These are phyloP conservation scores for Saccharomyces hybrid DNA, from an alignment of 1,139 yeast genomes.

Conservation along the genomic window DNA sequence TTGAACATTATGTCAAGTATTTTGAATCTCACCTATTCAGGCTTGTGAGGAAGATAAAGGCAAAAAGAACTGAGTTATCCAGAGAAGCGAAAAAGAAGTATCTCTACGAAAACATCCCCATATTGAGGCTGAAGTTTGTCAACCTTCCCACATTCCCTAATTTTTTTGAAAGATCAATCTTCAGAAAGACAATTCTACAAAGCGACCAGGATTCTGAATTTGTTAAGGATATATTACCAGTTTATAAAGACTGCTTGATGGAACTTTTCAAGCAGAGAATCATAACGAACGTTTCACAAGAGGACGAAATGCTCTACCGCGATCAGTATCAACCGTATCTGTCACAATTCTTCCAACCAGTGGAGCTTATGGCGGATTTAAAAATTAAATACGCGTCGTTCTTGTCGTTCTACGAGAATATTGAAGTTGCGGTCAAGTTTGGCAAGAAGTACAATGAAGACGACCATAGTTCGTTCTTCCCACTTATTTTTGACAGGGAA, in stretches of 20 bases:
- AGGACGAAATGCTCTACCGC: neutral
- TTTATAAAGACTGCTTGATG: neutral
- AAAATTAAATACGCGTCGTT: neutral
- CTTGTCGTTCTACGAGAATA: neutral
- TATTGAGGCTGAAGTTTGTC: neutral
- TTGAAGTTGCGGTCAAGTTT: neutral
- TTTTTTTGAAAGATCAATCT: neutral
- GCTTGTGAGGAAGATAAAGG: neutral
- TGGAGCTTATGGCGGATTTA: neutral
- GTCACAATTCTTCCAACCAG: neutral
- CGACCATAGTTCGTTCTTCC: slow-evolving; percentile 4
- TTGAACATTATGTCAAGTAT: slow-evolving; percentile 3
- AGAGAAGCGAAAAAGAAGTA: neutral
- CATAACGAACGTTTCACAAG: neutral
- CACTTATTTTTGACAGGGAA: slow-evolving; percentile 19
- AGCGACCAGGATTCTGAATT: neutral
- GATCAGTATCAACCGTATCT: neutral
- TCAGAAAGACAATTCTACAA: neutral
- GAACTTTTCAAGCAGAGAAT: neutral
- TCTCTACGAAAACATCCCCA: neutral
- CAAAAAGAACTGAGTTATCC: neutral
- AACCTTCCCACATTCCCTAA: neutral
- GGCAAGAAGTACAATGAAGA: neutral
- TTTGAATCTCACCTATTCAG: slow-evolving; percentile 1
- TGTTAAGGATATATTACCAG: neutral